Evolutionary conservation across 805 yeast genomes (phyloP).

Genomic region (Candida pini): DNA sequence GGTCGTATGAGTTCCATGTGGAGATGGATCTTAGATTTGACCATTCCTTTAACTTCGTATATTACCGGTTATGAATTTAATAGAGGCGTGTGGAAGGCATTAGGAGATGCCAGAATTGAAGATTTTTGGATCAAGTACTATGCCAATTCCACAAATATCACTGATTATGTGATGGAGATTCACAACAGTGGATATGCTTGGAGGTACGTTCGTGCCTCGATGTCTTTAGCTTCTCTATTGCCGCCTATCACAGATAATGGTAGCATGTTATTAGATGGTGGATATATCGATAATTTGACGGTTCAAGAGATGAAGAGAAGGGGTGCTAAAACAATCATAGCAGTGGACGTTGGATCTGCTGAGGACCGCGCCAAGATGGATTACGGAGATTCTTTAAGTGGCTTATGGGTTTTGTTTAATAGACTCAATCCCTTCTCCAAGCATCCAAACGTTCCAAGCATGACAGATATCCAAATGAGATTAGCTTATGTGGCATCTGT

Average conservation of each 20-base stretch:
- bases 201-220: constrained; percentile 92
- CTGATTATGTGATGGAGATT: constrained; percentile 91
- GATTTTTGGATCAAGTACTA: constrained; percentile 92
- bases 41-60: constrained; percentile 91
- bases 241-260: constrained; percentile 91
- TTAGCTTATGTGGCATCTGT: constrained; percentile 94
- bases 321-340: constrained; percentile 83
- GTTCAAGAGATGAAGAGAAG: constrained; percentile 86
- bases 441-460: constrained; percentile 84
- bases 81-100: constrained; percentile 94
- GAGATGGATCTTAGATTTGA: constrained; percentile 78
- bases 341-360: constrained; percentile 93
- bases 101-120: constrained; percentile 88
- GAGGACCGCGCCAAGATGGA: constrained; percentile 87
- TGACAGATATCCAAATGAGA: constrained; percentile 92
- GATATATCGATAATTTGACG: constrained; percentile 90
- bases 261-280: constrained; percentile 91
- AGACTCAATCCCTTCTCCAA: constrained; percentile 85
- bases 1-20: constrained; percentile 78
- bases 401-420: constrained; percentile 84
- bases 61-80: constrained; percentile 97
- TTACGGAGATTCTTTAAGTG: constrained; percentile 90
- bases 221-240: constrained; percentile 90
- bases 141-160: constrained; percentile 90
- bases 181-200: constrained; percentile 92